Evolutionary conservation across 2,329 filamentous ascomycete species (phyloP).

Genomic region (Harringtonia lauricola): DNA sequence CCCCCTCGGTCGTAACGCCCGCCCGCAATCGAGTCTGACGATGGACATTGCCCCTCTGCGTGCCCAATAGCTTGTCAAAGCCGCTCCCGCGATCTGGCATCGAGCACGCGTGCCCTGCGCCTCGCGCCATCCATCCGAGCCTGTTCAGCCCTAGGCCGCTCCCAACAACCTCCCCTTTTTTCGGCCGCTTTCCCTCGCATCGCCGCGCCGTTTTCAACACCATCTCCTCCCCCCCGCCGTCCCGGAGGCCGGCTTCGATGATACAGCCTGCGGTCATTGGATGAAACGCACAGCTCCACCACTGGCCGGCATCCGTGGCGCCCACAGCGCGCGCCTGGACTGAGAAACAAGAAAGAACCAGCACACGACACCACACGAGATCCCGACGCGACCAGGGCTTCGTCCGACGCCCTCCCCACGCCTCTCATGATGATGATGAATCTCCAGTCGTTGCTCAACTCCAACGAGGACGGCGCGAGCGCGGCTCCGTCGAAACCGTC

Average conservation of each 20-base stretch:
- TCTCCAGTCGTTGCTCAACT: constrained; percentile 43
- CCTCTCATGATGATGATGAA: constrained; percentile 30
- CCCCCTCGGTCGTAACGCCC: not conserved
- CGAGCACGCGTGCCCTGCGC: too few relatives aligned
- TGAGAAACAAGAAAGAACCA: not conserved
- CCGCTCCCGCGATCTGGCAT: too few relatives aligned
- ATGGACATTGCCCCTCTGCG: not conserved
- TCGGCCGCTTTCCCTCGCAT: too few relatives aligned
- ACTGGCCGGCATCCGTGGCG: too few relatives aligned
- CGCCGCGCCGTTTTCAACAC: too few relatives aligned
- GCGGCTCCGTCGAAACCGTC: constrained; percentile 20
- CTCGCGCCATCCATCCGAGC: too few relatives aligned
- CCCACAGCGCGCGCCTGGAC: not conserved
- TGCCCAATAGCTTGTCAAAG: not conserved
- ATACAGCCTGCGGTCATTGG: too few relatives aligned
- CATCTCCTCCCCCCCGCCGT: too few relatives aligned
- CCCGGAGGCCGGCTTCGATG: too few relatives aligned
- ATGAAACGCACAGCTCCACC: too few relatives aligned
- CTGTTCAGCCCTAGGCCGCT: too few relatives aligned
- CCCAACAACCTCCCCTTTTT: too few relatives aligned
- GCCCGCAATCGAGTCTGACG: not conserved
- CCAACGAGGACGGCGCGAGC: constrained; percentile 29
- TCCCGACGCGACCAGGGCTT: not conserved
- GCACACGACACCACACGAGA: not conserved
- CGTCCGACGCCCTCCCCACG: not conserved